Conservation (phyloP, 2,329 filamentous ascomycete species). For the Chrysoporthe austroafricana region DNA sequence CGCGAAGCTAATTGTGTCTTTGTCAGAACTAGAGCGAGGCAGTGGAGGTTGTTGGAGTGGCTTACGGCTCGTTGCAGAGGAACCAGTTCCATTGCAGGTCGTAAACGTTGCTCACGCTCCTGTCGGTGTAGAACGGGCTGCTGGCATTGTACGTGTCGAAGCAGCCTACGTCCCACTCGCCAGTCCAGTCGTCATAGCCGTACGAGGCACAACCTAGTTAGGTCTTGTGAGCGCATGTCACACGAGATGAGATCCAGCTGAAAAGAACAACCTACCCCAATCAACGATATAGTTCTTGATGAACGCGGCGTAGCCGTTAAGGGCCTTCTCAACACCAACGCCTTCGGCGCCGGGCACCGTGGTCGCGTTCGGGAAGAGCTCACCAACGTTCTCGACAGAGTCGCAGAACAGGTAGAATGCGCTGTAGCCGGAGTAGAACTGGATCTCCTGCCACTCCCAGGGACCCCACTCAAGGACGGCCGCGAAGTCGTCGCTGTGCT, state of each 20-base stretch:
- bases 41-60: not conserved
- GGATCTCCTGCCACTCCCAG: slow-evolving; percentile 60
- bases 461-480: slow-evolving; percentile 58
- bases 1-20: slow-evolving; percentile 35
- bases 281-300: slow-evolving; percentile 47
- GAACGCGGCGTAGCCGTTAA: slow-evolving; percentile 57
- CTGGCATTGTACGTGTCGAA: slow-evolving; percentile 50
- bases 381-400: slow-evolving; percentile 50
- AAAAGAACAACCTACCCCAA: slow-evolving; percentile 37
- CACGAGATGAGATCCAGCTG: not conserved
- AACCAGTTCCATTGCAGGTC: slow-evolving; percentile 61
- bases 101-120: slow-evolving; percentile 43
- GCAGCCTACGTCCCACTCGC: slow-evolving; percentile 50
- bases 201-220: slow-evolving; percentile 41
- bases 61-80: slow-evolving; percentile 53
- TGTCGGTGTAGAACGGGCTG: slow-evolving; percentile 45
- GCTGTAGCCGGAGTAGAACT: slow-evolving; percentile 50
- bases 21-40: not conserved
- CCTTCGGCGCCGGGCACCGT: slow-evolving; percentile 52
- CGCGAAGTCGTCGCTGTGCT: slow-evolving; percentile 51
- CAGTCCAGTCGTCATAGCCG: slow-evolving; percentile 49
- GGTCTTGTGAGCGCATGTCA: not conserved
- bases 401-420: slow-evolving; percentile 51
- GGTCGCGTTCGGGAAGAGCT: slow-evolving; percentile 47
- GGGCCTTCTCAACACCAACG: slow-evolving; percentile 55